Conservation (phyloP, 1,139 yeast genomes). For the Arxiozyma telluris region DNA sequence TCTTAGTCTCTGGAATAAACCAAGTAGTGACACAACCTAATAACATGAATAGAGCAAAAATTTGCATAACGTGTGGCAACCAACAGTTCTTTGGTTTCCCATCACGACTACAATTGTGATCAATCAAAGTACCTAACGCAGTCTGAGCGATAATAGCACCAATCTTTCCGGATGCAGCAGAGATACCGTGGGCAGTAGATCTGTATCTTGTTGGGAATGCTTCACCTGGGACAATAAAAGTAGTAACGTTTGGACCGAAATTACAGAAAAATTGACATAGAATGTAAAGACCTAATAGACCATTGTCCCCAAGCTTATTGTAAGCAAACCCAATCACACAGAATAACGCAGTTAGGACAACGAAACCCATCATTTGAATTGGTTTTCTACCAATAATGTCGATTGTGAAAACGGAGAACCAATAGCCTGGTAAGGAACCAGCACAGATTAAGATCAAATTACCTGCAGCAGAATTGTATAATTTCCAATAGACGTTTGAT, state of each 20-base stretch:
- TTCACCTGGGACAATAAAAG: slow-evolving; percentile 95
- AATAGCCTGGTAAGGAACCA: slow-evolving; percentile 87
- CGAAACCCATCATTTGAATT: slow-evolving; percentile 66
- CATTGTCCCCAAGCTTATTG: slow-evolving; percentile 53
- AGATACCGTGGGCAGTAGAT: slow-evolving; percentile 96
- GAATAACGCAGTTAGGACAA: slow-evolving; percentile 57
- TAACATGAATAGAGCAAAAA: slow-evolving; percentile 85
- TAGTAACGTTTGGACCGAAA: slow-evolving; percentile 93
- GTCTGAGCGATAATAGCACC: slow-evolving; percentile 97
- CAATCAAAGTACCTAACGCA: slow-evolving; percentile 72
- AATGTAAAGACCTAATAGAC: slow-evolving; percentile 65
- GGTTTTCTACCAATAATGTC: slow-evolving; percentile 78
- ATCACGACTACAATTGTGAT: slow-evolving; percentile 61
- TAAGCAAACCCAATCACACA: slow-evolving; percentile 65
- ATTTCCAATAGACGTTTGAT: slow-evolving; percentile 50
- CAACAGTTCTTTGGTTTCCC: slow-evolving; percentile 50
- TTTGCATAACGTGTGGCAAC: slow-evolving; percentile 87
- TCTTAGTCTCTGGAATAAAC: slow-evolving; percentile 80
- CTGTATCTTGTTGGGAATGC: slow-evolving; percentile 94
- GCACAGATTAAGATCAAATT: slow-evolving; percentile 84
- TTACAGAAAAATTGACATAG: slow-evolving; percentile 78
- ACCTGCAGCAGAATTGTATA: slow-evolving; percentile 77
- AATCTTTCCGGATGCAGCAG: slow-evolving; percentile 91
- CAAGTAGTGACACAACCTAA: slow-evolving; percentile 57
- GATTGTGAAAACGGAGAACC: slow-evolving; percentile 68